Conservation (phyloP, 768 basidiomycete species). For the Xerocomellus amylosporus region DNA sequence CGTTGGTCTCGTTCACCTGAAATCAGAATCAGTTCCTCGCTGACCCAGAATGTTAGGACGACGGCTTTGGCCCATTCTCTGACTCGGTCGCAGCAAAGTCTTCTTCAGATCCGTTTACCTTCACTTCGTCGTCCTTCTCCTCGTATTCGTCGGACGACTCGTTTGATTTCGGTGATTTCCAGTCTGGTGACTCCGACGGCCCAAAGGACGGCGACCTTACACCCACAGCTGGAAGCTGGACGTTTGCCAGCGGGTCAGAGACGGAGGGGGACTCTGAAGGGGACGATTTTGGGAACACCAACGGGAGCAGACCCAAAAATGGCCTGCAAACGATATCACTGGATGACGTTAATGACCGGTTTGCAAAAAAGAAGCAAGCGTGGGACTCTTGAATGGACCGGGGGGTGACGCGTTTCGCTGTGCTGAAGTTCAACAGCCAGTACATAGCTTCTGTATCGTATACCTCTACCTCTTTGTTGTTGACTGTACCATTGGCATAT, state of each 20-base stretch:
- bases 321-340: slow-evolving; percentile 30
- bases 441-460: slow-evolving; percentile 12
- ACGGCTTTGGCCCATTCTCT: slow-evolving; percentile 80
- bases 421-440: background rate
- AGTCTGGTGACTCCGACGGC: slow-evolving; percentile 39
- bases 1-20: slow-evolving; percentile 31
- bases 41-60: slow-evolving; percentile 39
- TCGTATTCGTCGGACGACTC: slow-evolving; percentile 65
- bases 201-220: slow-evolving; percentile 46
- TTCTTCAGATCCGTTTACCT: slow-evolving; percentile 53
- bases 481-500: slow-evolving; percentile 17
- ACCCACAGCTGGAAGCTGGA: slow-evolving; percentile 71
- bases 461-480: slow-evolving; percentile 11
- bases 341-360: slow-evolving; percentile 22
- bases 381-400: slow-evolving; percentile 15
- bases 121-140: slow-evolving; percentile 42
- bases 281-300: slow-evolving; percentile 28
- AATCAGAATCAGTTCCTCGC: background rate
- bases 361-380: slow-evolving; percentile 15
- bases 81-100: slow-evolving; percentile 51
- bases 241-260: slow-evolving; percentile 48
- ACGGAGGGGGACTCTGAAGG: slow-evolving; percentile 31
- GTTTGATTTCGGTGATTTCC: slow-evolving; percentile 82
- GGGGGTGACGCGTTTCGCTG: background rate
- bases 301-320: slow-evolving; percentile 12